Base-by-base conservation (phyloP, 768 basidiomycete species). In the Tulasnella sp. region DNA sequence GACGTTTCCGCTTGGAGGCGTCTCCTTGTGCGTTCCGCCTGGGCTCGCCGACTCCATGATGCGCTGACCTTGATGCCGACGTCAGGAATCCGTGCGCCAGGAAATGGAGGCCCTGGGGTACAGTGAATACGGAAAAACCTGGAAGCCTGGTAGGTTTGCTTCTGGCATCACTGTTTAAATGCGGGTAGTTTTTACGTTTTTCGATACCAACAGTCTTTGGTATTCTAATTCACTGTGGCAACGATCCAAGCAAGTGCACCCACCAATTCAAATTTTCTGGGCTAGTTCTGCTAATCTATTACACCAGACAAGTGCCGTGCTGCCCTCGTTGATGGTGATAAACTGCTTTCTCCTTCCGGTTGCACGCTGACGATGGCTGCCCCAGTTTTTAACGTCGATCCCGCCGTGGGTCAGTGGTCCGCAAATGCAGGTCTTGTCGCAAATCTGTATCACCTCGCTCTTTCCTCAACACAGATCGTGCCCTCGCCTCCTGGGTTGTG, bases 91-190 rank as follows among this genome's bases (percentile, higher is more conserved):
- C 46, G 46, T 48, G 46, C 46, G 46, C 34, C 34, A 48, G 27
- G 34, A 32, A 48, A 48, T 48, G 46, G 46, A 48, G 46, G 46
- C 46, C 46, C 46, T 48, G 46, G 46, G 34, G 34, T 48, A 48
- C 34, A 48, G 34, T 32, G 46, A 48, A 25, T 32, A 32, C 46
- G 46, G 46, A 48, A 48, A 32, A 48, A 48, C 27, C 34, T 48
- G 46, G 46, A 25, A n/a, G 25, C 27, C 29, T 48, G 46, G 46
- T 48, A 48, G 15, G 46, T 48, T 32, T 25, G 25, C 21, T 48
- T 48, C 46, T 48, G 29, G 46, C 19, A 48, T 48, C 34, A 37
- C n/a, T 37, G 34, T 48, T 48, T 48, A 25, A 48, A 32, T n/a
- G n/a, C n/a, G n/a, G n/a, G n/a, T n/a, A 48, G 29, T 48, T 29